These are phyloP conservation scores for Erucastrum elatum DNA, from an alignment of 345 rosid genomes.

Conservation along the genomic window DNA sequence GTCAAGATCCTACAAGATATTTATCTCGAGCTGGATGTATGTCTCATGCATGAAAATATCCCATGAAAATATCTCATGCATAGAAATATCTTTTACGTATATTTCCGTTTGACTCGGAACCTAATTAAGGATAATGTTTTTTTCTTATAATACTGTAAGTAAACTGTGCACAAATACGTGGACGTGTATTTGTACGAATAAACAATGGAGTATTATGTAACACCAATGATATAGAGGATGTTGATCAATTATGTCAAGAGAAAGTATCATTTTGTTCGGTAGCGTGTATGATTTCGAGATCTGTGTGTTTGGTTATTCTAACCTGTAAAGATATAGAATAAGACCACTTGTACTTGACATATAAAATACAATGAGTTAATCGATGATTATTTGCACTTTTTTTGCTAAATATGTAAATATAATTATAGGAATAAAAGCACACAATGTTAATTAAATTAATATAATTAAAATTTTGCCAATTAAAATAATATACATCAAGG, in stretches of 20 bases:
- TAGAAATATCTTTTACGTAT: conserved; percentile 19
- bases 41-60: conserved; percentile 12
- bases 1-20: conserved; percentile 20
- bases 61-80: conserved; percentile 35
- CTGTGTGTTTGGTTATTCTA: conserved; percentile 14
- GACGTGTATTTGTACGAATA: conserved; percentile 26
- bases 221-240: conserved; percentile 23
- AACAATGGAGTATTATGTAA: not conserved
- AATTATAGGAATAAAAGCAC: not conserved
- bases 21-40: conserved; percentile 16
- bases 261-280: conserved; percentile 31
- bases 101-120: conserved; percentile 27
- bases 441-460: not conserved
- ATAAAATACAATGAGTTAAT: not conserved
- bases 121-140: conserved; percentile 31
- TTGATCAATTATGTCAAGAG: conserved; percentile 12
- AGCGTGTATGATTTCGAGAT: conserved; percentile 27
- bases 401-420: not conserved
- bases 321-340: not conserved
- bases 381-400: too few relatives aligned
- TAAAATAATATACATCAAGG: not conserved
- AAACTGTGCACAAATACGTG: conserved; percentile 17
- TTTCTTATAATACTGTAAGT: not conserved
- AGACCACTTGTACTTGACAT: not conserved
- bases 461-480: not conserved